Evolutionary conservation across 176 grass and related monocot genomes (phyloP).

Genomic region (Triticum aestivum): DNA sequence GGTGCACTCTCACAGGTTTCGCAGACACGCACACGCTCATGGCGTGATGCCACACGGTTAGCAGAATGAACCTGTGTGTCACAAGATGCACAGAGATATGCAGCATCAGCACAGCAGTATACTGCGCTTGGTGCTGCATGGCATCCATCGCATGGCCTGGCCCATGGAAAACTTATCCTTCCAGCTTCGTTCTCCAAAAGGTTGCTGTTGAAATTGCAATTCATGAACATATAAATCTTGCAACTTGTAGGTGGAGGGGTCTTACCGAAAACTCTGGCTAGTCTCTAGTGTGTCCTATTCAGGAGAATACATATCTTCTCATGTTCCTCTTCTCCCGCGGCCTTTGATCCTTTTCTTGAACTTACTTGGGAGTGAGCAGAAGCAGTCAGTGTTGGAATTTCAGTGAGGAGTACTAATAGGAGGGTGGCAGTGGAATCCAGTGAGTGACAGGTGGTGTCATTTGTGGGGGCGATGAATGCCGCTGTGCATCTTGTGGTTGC

Average conservation of each 20-base stretch:
- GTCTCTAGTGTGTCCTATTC: constrained; percentile 5
- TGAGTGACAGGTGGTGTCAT: neutral
- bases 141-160: constrained; percentile 52
- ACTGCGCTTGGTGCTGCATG: constrained; percentile 44
- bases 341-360: neutral
- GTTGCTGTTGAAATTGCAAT: constrained; percentile 21
- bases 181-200: constrained; percentile 30
- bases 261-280: neutral
- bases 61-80: constrained; percentile 62
- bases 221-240: constrained; percentile 37
- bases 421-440: constrained; percentile 15
- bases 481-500: neutral
- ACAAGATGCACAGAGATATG: constrained; percentile 64
- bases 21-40: constrained; percentile 70
- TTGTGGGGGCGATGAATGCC: neutral
- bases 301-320: neutral
- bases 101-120: constrained; percentile 76
- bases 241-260: neutral
- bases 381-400: constrained; percentile 1
- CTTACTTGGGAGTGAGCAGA: neutral
- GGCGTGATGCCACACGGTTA: constrained; percentile 59
- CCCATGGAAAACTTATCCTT: constrained; percentile 34
- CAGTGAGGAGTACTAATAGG: constrained; percentile 16
- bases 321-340: constrained; percentile 21
- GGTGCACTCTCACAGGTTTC: constrained; percentile 54